These are phyloP conservation scores for Psophocarpus tetragonolobus DNA, from an alignment of 306 rosid genomes.

Conservation along the genomic window DNA sequence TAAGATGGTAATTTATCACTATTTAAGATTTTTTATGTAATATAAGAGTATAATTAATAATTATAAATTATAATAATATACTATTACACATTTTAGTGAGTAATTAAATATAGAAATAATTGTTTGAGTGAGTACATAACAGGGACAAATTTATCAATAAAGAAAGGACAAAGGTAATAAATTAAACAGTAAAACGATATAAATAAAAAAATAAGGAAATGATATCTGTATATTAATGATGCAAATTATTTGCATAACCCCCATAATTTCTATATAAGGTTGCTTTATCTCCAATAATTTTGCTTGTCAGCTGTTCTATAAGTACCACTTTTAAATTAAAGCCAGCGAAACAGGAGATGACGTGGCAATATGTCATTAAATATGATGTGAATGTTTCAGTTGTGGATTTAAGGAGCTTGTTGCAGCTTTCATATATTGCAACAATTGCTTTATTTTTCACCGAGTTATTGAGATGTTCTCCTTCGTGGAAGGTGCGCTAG, in stretches of 20 bases:
- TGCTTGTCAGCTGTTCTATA: not conserved
- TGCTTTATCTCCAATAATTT: not conserved
- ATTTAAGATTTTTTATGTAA: too few species aligned
- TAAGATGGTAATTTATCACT: too few species aligned
- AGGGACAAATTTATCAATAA: too few species aligned
- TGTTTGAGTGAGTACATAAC: not conserved
- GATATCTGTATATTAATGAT: not conserved
- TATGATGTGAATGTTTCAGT: not conserved
- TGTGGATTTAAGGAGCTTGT: not conserved
- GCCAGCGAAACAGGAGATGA: not conserved
- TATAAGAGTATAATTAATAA: not conserved
- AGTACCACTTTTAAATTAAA: not conserved
- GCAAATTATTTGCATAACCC: not conserved
- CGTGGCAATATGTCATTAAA: not conserved
- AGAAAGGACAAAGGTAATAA: not conserved
- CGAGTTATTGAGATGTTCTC: not conserved
- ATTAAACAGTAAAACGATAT: not conserved
- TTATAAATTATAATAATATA: not conserved
- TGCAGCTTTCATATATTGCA: not conserved
- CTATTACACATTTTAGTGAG: not conserved
- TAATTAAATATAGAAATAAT: not conserved
- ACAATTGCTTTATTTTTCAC: not conserved
- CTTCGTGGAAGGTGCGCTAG: constrained; percentile 10
- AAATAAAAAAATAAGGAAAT: too few species aligned
- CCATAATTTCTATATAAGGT: not conserved